phyloP scores from a whole-genome alignment of 352 stramenopile genomes.

The Phytophthora sansomeana region DNA sequence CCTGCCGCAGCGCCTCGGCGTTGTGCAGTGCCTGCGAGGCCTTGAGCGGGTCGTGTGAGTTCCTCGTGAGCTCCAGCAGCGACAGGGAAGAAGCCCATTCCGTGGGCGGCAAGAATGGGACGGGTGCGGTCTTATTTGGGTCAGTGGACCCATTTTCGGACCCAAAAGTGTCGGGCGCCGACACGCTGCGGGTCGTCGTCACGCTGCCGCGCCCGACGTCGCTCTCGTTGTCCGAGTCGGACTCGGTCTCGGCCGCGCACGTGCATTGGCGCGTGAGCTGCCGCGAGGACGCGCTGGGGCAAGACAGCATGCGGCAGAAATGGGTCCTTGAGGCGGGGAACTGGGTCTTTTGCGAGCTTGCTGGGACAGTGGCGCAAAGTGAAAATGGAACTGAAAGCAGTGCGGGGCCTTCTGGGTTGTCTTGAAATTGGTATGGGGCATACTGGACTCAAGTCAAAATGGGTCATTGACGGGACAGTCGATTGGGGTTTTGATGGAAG shows the following conservation, averaged over 20 bases:
- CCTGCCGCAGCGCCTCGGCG: slow-evolving; percentile 68
- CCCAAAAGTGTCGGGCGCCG: slow-evolving; percentile 13
- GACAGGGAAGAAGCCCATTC: slow-evolving; percentile 42
- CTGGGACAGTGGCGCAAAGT: not conserved
- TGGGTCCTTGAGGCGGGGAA: slow-evolving; percentile 10
- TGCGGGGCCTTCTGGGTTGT: slow-evolving; percentile 8
- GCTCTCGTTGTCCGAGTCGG: slow-evolving; percentile 73
- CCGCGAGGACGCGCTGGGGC: slow-evolving; percentile 8
- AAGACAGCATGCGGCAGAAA: slow-evolving; percentile 9
- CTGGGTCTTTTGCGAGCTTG: not conserved
- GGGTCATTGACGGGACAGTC: slow-evolving; percentile 11
- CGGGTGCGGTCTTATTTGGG: not conserved
- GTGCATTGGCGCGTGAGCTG: slow-evolving; percentile 68
- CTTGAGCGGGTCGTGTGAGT: slow-evolving; percentile 62
- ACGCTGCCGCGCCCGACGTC: slow-evolving; percentile 7
- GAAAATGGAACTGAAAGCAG: slow-evolving; percentile 2
- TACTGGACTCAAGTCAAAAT: slow-evolving; percentile 9
- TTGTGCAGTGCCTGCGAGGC: slow-evolving; percentile 80
- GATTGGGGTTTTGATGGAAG: not conserved
- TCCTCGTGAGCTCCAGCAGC: slow-evolving; percentile 40
- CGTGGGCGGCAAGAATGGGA: slow-evolving; percentile 9
- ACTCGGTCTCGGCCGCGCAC: slow-evolving; percentile 74
- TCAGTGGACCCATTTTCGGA: slow-evolving; percentile 14
- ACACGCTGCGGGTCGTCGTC: slow-evolving; percentile 5
- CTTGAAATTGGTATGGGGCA: slow-evolving; percentile 10